phyloP scores from a whole-genome alignment of 768 basidiomycete genomes.

The Gymnopilus dilepis region DNA sequence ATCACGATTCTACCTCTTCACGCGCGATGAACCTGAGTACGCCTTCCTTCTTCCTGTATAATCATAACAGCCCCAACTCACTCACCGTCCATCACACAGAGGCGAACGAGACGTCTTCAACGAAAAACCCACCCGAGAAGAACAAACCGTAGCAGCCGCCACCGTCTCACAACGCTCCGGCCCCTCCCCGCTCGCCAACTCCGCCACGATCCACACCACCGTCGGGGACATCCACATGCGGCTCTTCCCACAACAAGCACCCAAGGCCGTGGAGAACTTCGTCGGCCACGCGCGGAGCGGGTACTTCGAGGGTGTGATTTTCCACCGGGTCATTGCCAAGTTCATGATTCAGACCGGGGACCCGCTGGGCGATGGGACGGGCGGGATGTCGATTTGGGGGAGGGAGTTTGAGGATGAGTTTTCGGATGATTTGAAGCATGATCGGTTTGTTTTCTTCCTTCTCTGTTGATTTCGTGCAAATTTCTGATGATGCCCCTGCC shows the following conservation, averaged over 20 bases:
- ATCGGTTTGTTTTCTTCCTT: constrained; percentile 56
- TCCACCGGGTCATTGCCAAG: constrained; percentile 97
- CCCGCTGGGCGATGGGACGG: constrained; percentile 93
- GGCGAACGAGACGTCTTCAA: constrained; percentile 98
- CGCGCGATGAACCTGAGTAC: constrained; percentile 87
- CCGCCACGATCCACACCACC: constrained; percentile 93
- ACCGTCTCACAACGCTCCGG: constrained; percentile 54
- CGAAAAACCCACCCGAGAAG: constrained; percentile 95
- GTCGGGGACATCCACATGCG: constrained; percentile 91
- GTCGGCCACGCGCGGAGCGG: constrained; percentile 88
- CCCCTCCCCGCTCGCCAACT: constrained; percentile 74
- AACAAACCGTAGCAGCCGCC: constrained; percentile 83
- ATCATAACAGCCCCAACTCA: neutral
- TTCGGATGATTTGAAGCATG: constrained; percentile 85
- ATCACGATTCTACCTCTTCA: constrained; percentile 94
- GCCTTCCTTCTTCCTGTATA: constrained; percentile 32
- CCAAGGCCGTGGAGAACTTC: constrained; percentile 98
- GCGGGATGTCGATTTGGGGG: constrained; percentile 91
- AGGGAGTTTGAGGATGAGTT: constrained; percentile 94
- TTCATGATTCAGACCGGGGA: constrained; percentile 99
- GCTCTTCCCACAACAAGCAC: constrained; percentile 89
- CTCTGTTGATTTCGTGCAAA: neutral
- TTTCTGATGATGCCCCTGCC: constrained; percentile 14
- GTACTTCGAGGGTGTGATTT: constrained; percentile 92
- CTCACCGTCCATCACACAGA: constrained; percentile 45